Evolutionary conservation across 2,329 filamentous ascomycete genomes (phyloP), one percentile per base, ranked within the genome.

Genomic region (Fonsecaea nubica): DNA sequence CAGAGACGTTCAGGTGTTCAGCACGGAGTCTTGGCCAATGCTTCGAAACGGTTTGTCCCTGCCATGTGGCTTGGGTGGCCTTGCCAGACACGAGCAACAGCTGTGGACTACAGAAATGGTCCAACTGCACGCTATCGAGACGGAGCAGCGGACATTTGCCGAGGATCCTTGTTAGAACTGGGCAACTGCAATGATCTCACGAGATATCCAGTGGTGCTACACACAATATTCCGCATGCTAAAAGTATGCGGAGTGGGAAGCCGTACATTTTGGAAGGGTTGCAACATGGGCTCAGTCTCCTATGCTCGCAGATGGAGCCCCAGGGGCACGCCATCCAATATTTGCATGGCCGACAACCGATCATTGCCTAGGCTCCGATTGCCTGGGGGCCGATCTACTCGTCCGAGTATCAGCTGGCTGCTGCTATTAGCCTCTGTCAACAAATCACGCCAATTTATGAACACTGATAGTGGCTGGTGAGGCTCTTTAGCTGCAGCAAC

Each of bases 271-370:
- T 21, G 7, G 45, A 50, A 9, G 13, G 13, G 25, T 50, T 42
- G 18, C 40, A 42, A 40, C 36, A 42, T 5, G 40, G 5, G 8
- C 40, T 42, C 40, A 13, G 40, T 42, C n/a, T 8, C 40, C 13
- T 12, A 1, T 18, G 18, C 15, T n/a, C 15, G 21, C 1, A 25
- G 21, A 50, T n/a, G 45, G 45, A 50, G 15, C 13, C 18, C 25
- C 18, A 25, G 13, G 21, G 45, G 18, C 45, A 25, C 12, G 18
- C 45, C 10, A 25, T 50, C 18, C 25, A 25, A 50, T 50, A 18
- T 50, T 50, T 50, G 45, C 18, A 21, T 21, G 21, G 45, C 45
- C 45, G 45, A 25, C 45, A 50, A 50, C 45, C 45, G 45, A 50
- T 10, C 45, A 25, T 50, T 25, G 8, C 45, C 45, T 21, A 50